phyloP scores from a whole-genome alignment of 176 grass and related monocot species.

The Ensete ventricosum region DNA sequence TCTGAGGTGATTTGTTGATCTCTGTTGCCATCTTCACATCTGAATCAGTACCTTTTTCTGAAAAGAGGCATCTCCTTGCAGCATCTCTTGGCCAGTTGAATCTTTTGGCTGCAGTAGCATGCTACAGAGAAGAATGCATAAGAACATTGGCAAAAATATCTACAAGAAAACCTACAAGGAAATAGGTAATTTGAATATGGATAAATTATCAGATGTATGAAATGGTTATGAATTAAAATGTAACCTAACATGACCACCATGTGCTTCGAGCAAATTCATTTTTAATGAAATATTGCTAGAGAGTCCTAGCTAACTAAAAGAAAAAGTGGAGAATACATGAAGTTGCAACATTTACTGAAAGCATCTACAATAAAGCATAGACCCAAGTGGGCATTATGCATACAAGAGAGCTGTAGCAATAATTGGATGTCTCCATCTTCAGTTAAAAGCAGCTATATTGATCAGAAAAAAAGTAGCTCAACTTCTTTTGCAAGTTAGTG shows the following conservation, averaged over 20 bases:
- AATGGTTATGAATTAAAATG: neutral
- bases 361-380: no score
- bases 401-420: no score
- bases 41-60: neutral
- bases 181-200: neutral
- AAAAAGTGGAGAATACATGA: no score
- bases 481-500: no score
- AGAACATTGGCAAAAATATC: neutral
- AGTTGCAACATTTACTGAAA: no score
- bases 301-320: neutral
- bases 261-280: no score
- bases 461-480: no score
- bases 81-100: neutral
- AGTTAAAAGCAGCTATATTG: no score
- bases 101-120: conserved; percentile 1
- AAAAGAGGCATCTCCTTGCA: conserved; percentile 5
- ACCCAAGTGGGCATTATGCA: no score
- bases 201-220: neutral
- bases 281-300: no score
- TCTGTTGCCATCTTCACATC: neutral
- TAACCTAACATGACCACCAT: no score
- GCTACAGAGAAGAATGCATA: neutral
- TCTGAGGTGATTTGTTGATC: neutral
- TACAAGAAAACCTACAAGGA: neutral
- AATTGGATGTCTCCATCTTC: no score